Base-by-base conservation (phyloP, 1,284 basidiomycete species). In the Ustilago esculenta region DNA sequence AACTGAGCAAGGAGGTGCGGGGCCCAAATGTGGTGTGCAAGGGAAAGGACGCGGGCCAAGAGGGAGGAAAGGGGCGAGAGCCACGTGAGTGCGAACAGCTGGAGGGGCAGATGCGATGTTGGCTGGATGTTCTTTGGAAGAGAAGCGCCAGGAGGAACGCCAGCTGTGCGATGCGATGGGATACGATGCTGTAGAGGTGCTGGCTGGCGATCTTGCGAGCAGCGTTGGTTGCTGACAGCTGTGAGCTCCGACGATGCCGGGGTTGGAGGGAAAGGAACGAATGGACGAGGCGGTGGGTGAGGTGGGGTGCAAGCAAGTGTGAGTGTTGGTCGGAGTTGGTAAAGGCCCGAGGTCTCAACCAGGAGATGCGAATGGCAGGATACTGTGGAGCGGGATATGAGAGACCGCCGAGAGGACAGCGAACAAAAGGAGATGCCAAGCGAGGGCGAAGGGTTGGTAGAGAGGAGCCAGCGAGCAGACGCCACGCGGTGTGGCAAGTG, bases 161-260 rank as follows among this genome's bases (percentile, higher is more conserved):
- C n/a, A n/a, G n/a, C n/a, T n/a, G n/a, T n/a, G n/a, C n/a, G n/a
- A n/a, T n/a, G n/a, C n/a, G n/a, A n/a, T n/a, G n/a, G n/a, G n/a
- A n/a, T n/a, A n/a, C n/a, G n/a, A n/a, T n/a, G n/a, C n/a, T n/a
- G n/a, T n/a, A n/a, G n/a, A n/a, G n/a, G n/a, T n/a, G n/a, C n/a
- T n/a, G n/a, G 42, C 30, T 44, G 27, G 42, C 42, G 27, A n/a
- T 37, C 29, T 27, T 45, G 12, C 20, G 30, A 21, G 23, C n/a
- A 7, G 18, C 12, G 15, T 15, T 33, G 12, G 46, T 23, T 18
- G 45, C 27, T 42, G 36, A 36, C 29, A 27, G 42, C 18, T 45
- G 34, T 25, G 15, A 41, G 23, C 43, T 45, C 51, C 36, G 51
- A 46, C 30, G 14, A 46, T 54, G 51, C 51, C 46, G 51, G 43